A percentile compares a stretch with the other conserved stretches of the same genome.
These are phyloP conservation scores for Pythium insidiosum DNA, from an alignment of 352 stramenopile genomes.

Conservation along the genomic window DNA sequence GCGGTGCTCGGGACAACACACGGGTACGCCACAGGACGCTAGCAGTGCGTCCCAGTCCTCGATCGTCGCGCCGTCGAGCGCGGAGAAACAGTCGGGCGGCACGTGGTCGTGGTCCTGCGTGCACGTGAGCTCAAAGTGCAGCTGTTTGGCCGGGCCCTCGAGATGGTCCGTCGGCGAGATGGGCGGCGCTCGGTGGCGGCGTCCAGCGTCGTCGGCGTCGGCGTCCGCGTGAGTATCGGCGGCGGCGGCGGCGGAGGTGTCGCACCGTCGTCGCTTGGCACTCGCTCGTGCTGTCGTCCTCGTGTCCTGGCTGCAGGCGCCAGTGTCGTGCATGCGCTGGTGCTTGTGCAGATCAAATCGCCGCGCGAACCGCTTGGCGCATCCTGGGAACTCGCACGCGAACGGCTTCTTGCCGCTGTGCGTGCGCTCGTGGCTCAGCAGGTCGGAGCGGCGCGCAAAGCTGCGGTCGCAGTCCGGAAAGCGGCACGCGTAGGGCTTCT, in stretches of 20 bases:
- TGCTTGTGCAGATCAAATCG: constrained; percentile 43
- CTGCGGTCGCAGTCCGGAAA: constrained; percentile 21
- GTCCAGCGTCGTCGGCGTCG: not conserved
- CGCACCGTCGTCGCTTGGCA: not conserved
- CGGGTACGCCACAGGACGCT: not conserved
- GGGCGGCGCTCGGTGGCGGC: too few relatives aligned
- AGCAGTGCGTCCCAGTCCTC: constrained; percentile 32
- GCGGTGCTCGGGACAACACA: constrained; percentile 11
- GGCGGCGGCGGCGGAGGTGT: too few relatives aligned
- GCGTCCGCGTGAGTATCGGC: not conserved
- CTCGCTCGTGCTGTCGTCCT: constrained; percentile 3
- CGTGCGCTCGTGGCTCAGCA: constrained; percentile 42
- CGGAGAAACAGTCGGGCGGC: constrained; percentile 40
- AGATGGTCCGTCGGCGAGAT: constrained; percentile 14
- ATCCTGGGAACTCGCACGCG: constrained; percentile 21
- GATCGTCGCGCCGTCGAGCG: too few relatives aligned
- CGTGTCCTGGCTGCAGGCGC: not conserved
- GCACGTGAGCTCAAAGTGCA: constrained; percentile 46
- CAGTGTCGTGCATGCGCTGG: constrained; percentile 13
- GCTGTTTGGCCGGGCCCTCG: constrained; percentile 9
- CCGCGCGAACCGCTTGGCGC: constrained; percentile 18
- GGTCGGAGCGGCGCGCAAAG: constrained; percentile 39
- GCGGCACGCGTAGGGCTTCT: constrained; percentile 34
- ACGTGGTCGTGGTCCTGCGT: constrained; percentile 51
- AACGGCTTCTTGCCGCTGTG: constrained; percentile 36